These are phyloP conservation scores for Starmerella gropengiesseri DNA, from an alignment of 805 yeast species.

Conservation along the genomic window DNA sequence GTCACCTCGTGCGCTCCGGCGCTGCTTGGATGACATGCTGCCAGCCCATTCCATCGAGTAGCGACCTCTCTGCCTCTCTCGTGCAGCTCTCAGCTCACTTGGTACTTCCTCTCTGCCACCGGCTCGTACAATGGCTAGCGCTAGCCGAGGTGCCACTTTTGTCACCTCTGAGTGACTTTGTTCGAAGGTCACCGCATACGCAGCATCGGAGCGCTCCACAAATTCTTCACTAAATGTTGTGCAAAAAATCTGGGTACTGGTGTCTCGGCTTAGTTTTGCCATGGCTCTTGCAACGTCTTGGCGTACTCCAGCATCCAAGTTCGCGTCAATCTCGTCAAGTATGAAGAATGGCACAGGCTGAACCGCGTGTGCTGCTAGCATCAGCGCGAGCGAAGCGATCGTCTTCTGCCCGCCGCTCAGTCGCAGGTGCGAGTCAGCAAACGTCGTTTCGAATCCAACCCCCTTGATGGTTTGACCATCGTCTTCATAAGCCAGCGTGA, in stretches of 20 bases:
- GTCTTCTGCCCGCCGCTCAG: slow-evolving; percentile 96
- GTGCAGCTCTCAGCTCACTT: background rate
- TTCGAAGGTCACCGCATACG: slow-evolving; percentile 75
- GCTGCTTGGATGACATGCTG: too few relatives aligned
- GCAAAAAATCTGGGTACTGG: slow-evolving; percentile 67
- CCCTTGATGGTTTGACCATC: slow-evolving; percentile 47
- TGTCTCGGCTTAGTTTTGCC: slow-evolving; percentile 42
- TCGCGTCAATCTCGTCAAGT: slow-evolving; percentile 95
- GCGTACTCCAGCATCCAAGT: slow-evolving; percentile 83
- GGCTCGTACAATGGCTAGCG: slow-evolving; percentile 60
- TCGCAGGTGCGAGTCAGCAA: slow-evolving; percentile 75
- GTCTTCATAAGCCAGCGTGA: slow-evolving; percentile 45
- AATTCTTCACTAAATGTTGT: slow-evolving; percentile 93
- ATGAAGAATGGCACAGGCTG: slow-evolving; percentile 96
- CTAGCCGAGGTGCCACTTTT: slow-evolving; percentile 60
- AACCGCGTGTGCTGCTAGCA: slow-evolving; percentile 84
- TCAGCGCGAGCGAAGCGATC: slow-evolving; percentile 87
- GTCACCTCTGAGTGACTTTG: slow-evolving; percentile 71
- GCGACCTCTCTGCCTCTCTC: background rate
- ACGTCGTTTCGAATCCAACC: slow-evolving; percentile 76
- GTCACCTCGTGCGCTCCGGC: too few relatives aligned
- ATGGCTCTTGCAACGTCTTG: slow-evolving; percentile 74
- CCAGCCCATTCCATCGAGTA: background rate
- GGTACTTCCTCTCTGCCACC: background rate
- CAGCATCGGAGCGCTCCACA: slow-evolving; percentile 74